Evolutionary conservation across 805 yeast genomes (phyloP).

Genomic region (Sungouiella blattae): DNA sequence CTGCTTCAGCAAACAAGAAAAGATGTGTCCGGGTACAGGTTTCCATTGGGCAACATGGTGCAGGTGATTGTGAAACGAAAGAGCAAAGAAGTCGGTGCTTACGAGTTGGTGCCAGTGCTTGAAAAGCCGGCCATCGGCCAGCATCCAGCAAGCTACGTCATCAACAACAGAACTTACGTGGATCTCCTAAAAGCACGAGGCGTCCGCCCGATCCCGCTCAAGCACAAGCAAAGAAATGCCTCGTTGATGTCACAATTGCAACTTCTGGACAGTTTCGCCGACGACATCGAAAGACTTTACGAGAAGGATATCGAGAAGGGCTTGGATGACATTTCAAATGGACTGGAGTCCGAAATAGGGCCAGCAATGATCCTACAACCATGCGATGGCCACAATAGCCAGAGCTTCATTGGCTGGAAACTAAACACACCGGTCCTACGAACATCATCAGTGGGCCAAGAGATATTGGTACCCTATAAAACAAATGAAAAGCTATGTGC

Average conservation of each 20-base stretch:
- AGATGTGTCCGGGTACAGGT: conserved; percentile 21
- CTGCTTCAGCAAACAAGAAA: conserved; percentile 22
- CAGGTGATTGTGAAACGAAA: conserved; percentile 13
- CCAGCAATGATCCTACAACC: too few relatives aligned
- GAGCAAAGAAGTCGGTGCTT: conserved; percentile 1
- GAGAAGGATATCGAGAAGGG: conserved; percentile 3
- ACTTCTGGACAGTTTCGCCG: conserved; percentile 11
- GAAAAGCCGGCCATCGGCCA: conserved; percentile 12
- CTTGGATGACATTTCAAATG: too few relatives aligned
- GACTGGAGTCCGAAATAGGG: too few relatives aligned
- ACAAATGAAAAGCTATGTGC: conserved; percentile 15
- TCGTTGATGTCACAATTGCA: too few relatives aligned
- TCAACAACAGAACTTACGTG: conserved; percentile 21
- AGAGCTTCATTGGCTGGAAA: too few relatives aligned
- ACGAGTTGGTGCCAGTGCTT: conserved; percentile 16
- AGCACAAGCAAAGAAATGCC: conserved; percentile 16
- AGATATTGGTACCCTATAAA: conserved; percentile 13
- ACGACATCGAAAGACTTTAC: conserved; percentile 11
- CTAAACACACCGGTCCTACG: too few relatives aligned
- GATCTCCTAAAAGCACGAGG: conserved; percentile 14
- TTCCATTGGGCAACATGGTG: conserved; percentile 27
- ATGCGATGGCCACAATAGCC: too few relatives aligned
- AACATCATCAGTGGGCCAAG: too few relatives aligned
- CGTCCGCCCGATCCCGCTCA: conserved; percentile 25
- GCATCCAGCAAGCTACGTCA: conserved; percentile 24